A percentile compares a stretch with the other conserved stretches of the same genome.
phyloP scores from a whole-genome alignment of 139 green algal genomes.

The Chlamydomonas eustigma region DNA sequence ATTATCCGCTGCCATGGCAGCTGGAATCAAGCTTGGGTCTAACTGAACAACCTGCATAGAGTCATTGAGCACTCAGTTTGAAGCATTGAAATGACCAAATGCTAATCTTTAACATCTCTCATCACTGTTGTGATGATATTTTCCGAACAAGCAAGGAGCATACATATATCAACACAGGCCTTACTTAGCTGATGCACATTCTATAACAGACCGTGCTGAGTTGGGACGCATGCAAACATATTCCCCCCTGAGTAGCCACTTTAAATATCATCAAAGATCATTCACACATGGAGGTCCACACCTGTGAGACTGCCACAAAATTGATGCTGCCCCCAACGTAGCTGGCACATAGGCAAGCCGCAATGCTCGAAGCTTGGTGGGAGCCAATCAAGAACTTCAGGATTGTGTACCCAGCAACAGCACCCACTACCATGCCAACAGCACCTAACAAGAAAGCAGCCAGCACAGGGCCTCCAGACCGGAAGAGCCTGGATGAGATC shows the following conservation, averaged over 20 bases:
- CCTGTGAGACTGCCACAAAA: slow-evolving; percentile 65
- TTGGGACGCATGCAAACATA: too few species aligned
- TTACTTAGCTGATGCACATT: too few species aligned
- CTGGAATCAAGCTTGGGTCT: slow-evolving; percentile 32
- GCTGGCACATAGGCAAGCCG: slow-evolving; percentile 60
- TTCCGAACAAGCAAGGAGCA: too few species aligned
- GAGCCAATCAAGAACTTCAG: slow-evolving; percentile 39
- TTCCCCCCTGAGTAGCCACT: too few species aligned
- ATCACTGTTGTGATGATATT: too few species aligned
- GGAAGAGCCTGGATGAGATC: slow-evolving; percentile 36
- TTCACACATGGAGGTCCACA: too few species aligned
- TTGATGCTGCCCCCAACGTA: slow-evolving; percentile 82
- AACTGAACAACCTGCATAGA: slow-evolving; percentile 26
- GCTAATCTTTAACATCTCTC: too few species aligned
- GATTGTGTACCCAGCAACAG: slow-evolving; percentile 43
- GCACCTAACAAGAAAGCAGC: slow-evolving; percentile 56
- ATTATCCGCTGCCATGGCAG: slow-evolving; percentile 74
- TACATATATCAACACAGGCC: too few species aligned
- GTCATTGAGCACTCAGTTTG: too few species aligned
- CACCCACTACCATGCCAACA: slow-evolving; percentile 50
- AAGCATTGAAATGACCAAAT: too few species aligned
- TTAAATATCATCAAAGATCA: too few species aligned
- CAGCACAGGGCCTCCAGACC: slow-evolving; percentile 36
- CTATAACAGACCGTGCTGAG: too few species aligned
- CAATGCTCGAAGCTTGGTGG: slow-evolving; percentile 43